Evolutionary conservation across 2,329 filamentous ascomycete species (phyloP).

Genomic region (Phoma herbarum): DNA sequence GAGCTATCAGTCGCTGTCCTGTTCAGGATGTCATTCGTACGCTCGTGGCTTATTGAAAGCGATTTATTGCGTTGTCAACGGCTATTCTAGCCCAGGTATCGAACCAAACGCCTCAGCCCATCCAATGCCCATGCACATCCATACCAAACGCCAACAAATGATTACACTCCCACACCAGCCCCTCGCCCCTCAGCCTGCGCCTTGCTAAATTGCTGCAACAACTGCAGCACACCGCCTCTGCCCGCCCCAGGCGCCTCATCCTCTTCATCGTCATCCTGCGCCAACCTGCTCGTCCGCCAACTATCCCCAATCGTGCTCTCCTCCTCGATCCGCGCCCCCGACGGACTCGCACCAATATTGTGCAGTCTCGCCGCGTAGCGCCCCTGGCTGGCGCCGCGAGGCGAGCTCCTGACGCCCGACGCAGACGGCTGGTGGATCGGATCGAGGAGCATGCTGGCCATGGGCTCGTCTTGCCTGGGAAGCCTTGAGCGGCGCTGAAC

Average conservation of each 20-base stretch:
- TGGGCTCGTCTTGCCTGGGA: constrained; percentile 61
- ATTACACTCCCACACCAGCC: constrained; percentile 45
- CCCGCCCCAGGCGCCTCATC: constrained; percentile 54
- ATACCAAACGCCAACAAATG: background rate
- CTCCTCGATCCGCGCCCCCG: constrained; percentile 51
- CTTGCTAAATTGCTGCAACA: constrained; percentile 73
- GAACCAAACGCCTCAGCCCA: constrained; percentile 4
- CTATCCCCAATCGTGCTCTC: constrained; percentile 70
- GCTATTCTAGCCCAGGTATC: background rate
- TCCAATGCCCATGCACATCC: constrained; percentile 8
- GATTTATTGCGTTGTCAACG: background rate
- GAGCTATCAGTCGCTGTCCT: background rate
- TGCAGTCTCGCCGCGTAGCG: constrained; percentile 53
- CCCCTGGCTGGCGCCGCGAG: constrained; percentile 59
- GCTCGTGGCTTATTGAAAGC: background rate
- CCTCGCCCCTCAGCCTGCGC: constrained; percentile 63
- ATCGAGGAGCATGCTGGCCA: constrained; percentile 77
- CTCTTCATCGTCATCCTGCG: constrained; percentile 59
- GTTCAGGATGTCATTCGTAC: background rate
- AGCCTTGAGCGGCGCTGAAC: constrained; percentile 36
- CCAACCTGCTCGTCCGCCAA: constrained; percentile 58
- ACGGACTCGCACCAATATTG: constrained; percentile 25
- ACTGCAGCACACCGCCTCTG: constrained; percentile 68
- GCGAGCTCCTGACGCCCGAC: constrained; percentile 54
- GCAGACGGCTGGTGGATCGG: constrained; percentile 75